Conservation (phyloP, 2,329 filamentous ascomycete species). For the Harringtonia aguacate region DNA sequence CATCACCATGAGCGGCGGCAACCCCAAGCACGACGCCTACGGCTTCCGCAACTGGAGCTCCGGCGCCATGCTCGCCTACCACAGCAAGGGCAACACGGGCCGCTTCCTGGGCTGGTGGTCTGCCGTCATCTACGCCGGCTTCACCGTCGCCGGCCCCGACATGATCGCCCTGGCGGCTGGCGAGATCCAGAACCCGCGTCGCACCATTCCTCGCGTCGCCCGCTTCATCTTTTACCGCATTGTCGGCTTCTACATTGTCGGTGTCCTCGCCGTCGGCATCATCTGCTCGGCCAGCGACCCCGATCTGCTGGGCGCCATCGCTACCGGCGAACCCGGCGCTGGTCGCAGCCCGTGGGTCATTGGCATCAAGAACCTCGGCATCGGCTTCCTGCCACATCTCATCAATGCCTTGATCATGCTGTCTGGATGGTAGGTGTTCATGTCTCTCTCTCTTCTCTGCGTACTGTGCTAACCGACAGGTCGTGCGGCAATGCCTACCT, state of each 20-base stretch:
- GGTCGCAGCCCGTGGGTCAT: conserved; percentile 34
- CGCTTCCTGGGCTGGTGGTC: conserved; percentile 7
- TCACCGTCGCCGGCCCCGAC: conserved; percentile 38
- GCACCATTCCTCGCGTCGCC: conserved; percentile 55
- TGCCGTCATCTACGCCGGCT: conserved; percentile 24
- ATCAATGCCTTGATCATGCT: conserved; percentile 51
- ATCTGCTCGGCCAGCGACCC: conserved; percentile 48
- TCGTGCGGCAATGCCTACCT: conserved; percentile 48
- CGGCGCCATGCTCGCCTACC: conserved; percentile 25
- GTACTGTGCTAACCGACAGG: not conserved
- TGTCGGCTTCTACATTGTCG: conserved; percentile 55
- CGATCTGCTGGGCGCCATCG: conserved; percentile 28
- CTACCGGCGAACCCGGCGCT: conserved; percentile 31
- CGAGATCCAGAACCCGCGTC: conserved; percentile 55
- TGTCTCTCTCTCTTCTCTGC: not conserved
- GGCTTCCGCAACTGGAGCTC: conserved; percentile 32
- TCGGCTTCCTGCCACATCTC: conserved; percentile 41
- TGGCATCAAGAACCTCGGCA: conserved; percentile 40
- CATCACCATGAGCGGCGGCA: conserved; percentile 45
- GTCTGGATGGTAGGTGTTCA: conserved; percentile 33
- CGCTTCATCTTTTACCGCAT: conserved; percentile 60
- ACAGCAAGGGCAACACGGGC: conserved; percentile 29
- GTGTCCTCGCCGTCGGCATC: conserved; percentile 55
- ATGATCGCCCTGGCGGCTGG: conserved; percentile 58
- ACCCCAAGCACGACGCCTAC: conserved; percentile 31